These are phyloP conservation scores for Camelina sativa DNA, from an alignment of 345 rosid genomes.

Conservation along the genomic window DNA sequence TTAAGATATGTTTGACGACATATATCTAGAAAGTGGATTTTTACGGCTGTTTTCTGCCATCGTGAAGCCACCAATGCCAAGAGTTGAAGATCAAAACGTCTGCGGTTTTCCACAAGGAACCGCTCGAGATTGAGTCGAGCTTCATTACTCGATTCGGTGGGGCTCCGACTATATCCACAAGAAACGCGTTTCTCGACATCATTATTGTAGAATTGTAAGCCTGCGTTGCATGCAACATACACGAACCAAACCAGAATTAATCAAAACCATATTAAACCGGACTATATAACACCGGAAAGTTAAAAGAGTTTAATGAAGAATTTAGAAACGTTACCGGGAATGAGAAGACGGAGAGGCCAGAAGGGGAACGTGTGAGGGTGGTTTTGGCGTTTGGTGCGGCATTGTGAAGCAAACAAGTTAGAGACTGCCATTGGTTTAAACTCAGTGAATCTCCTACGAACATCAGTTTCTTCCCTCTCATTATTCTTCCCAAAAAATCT, in stretches of 20 bases:
- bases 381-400: conserved; percentile 49
- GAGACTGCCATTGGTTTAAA: conserved; percentile 90
- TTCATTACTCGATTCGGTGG: conserved; percentile 50
- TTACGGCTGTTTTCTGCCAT: conserved; percentile 75
- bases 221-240: conserved; percentile 45
- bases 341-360: conserved; percentile 62
- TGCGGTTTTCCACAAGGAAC: conserved; percentile 55
- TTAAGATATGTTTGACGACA: background rate
- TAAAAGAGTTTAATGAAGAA: background rate
- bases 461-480: conserved; percentile 67
- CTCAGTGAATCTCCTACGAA: conserved; percentile 88
- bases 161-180: conserved; percentile 61
- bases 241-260: background rate
- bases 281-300: background rate
- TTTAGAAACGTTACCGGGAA: conserved; percentile 52
- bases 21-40: background rate
- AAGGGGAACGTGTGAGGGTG: conserved; percentile 37
- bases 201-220: conserved; percentile 49
- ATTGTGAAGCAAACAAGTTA: conserved; percentile 77
- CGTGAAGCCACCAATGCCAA: conserved; percentile 99
- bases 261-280: background rate
- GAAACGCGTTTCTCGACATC: conserved; percentile 72
- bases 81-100: conserved; percentile 71
- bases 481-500: conserved; percentile 51
- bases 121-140: conserved; percentile 61